A percentile compares a stretch with the other conserved stretches of the same genome.
phyloP scores from a whole-genome alignment of 1,284 basidiomycete species.

The Athelia psychrophila region DNA sequence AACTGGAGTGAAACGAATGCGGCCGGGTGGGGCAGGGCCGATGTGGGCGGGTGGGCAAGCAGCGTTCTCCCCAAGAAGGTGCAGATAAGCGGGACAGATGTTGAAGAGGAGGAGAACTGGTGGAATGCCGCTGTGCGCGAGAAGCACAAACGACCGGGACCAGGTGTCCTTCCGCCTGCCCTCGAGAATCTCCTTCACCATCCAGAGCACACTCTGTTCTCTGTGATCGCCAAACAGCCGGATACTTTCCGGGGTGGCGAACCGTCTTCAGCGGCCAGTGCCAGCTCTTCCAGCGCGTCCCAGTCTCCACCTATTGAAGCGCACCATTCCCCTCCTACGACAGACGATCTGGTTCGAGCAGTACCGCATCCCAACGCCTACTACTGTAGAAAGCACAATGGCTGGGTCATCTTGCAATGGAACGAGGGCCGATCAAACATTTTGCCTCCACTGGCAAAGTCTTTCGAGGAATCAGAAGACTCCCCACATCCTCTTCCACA shows the following conservation, averaged over 20 bases:
- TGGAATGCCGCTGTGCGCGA: slow-evolving; percentile 52
- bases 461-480: slow-evolving; percentile 40
- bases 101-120: slow-evolving; percentile 61
- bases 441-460: slow-evolving; percentile 55
- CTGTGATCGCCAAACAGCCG: slow-evolving; percentile 45
- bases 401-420: slow-evolving; percentile 74
- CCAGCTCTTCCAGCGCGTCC: slow-evolving; percentile 12
- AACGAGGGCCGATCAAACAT: slow-evolving; percentile 47
- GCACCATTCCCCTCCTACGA: slow-evolving; percentile 36
- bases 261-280: not conserved
- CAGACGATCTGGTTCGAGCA: slow-evolving; percentile 59
- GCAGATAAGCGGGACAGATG: slow-evolving; percentile 53
- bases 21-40: slow-evolving; percentile 16
- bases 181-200: slow-evolving; percentile 65
- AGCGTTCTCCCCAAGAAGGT: slow-evolving; percentile 24
- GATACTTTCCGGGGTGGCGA: slow-evolving; percentile 9
- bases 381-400: slow-evolving; percentile 75
- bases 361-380: slow-evolving; percentile 78
- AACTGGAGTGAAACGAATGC: slow-evolving; percentile 22
- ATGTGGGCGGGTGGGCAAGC: slow-evolving; percentile 3
- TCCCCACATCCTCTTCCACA: slow-evolving; percentile 50
- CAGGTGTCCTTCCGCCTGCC: slow-evolving; percentile 63
- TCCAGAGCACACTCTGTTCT: slow-evolving; percentile 66
- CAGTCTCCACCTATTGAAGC: slow-evolving; percentile 10
- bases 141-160: slow-evolving; percentile 51